Base-by-base conservation (phyloP, 768 basidiomycete genomes). In the Pluteus cervinus region DNA sequence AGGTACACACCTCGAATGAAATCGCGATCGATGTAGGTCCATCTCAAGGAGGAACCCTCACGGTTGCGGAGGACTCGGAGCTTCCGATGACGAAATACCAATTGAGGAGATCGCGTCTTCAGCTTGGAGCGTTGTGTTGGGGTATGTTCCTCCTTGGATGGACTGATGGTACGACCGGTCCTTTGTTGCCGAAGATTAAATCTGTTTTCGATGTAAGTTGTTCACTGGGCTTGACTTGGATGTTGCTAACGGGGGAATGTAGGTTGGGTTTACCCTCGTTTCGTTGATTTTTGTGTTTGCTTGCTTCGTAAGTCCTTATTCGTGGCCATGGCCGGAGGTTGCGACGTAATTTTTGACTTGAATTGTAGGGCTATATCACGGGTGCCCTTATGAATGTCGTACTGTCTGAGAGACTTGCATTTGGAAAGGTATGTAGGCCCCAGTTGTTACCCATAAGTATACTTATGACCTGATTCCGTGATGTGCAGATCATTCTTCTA, bases 81-180 rank as follows among this genome's bases (percentile, higher is more conserved):
- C n/a, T n/a, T n/a, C n/a, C n/a, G n/a, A n/a, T n/a, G n/a, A n/a
- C n/a, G n/a, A n/a, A n/a, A n/a, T n/a, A n/a, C n/a, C n/a, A n/a
- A n/a, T n/a, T n/a, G n/a, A n/a, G n/a, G n/a, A n/a, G n/a, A n/a
- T n/a, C n/a, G n/a, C n/a, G n/a, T n/a, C n/a, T 28, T 28, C 81
- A 84, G 43, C 72, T 79, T 41, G 48, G 57, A 12, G 53, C 76
- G 1, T 58, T 79, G 23, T 82, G 77, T 44, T 75, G 64, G 58
- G 59, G 65, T 9, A 36, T 81, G 34, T 79, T 80, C 41, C 57
- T 84, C 3, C 68, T 68, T 11, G 86, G 86, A 11, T 89, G 85
- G 84, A 85, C 81, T 48, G 86, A 86, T 53, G 79, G 79, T 9
- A 69, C 78, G 0, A 74, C 75, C 10, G 86, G 87, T 2, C 85